Evolutionary conservation across 225 moss, liverwort and hornwort species (phyloP), one percentile per base, ranked within the genome.

Genomic region (Marchantia paleacea): DNA sequence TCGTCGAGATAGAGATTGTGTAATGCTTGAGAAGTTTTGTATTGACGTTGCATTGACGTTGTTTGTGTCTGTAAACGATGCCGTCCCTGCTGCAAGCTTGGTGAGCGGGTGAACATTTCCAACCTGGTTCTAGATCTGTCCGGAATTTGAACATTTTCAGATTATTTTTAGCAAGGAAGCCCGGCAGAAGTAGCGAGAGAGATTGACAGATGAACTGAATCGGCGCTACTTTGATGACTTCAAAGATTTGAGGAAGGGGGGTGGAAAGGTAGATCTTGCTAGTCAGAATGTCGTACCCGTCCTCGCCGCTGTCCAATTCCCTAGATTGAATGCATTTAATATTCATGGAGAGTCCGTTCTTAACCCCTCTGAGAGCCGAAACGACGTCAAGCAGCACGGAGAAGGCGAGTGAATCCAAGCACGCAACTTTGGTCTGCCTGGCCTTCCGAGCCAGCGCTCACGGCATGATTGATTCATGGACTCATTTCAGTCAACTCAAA

Each of bases 141-240:
- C 82, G 87, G 54, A 30, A 30, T 57, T 75, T 87, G 60, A 87
- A 87, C 29, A 82, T 87, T 3, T 84, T 84, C 68, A 84, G 55
- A 70, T 84, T 87, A 52, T 83, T 15, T 87, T 87, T 53, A 87
- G 77, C 65, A 87, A 79, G 64, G 77, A 87, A 81, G 85, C 82
- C 24, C 87, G 87, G 26, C 82, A 87, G 69, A 87, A 85, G 69
- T 84, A 87, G 80, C 77, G 82, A 9, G 79, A 28, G 61, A 82
- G 87, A 84, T 79, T 87, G 87, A 82, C 84, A 51, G 87, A 87
- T 81, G 87, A 87, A 80, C 78, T 87, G 80, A 87, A 87, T 71
- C 77, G 87, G 25, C 85, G 87, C 50, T 87, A 85, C 69, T 87
- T 85, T 64, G 87, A 85, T 83, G 87, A 87, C 80, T 82, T 87